Evolutionary conservation across 495 filamentous ascomycete species (phyloP).

Genomic region (Alectoria sarmentosa): DNA sequence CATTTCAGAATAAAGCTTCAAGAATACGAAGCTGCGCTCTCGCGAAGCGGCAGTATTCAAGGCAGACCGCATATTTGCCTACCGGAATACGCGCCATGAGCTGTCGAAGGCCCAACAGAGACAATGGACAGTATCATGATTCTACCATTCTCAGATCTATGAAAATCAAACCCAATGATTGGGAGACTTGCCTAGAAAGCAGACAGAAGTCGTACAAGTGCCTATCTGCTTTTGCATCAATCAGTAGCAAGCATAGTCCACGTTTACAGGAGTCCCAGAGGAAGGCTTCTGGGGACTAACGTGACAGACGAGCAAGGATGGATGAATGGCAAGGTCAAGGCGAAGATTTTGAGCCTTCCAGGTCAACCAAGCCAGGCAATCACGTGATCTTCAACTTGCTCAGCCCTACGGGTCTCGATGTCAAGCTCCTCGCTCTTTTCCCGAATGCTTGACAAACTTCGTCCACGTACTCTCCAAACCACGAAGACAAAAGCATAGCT

Average conservation of each 20-base stretch:
- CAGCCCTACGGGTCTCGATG: not conserved
- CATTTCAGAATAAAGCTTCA: not conserved
- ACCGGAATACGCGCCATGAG: not conserved
- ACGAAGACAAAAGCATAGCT: not conserved
- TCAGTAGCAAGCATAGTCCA: not conserved
- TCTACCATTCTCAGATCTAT: not conserved
- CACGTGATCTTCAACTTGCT: not conserved
- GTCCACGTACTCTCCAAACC: too few species aligned
- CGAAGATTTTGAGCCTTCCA: too few species aligned
- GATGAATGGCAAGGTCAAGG: too few species aligned
- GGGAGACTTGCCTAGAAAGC: not conserved
- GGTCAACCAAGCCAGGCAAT: too few species aligned
- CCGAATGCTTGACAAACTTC: too few species aligned
- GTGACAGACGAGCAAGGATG: too few species aligned
- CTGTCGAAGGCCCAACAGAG: not conserved
- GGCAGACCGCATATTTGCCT: not conserved
- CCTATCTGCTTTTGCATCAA: not conserved
- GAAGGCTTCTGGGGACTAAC: not conserved
- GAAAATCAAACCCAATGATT: not conserved
- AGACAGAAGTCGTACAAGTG: not conserved
- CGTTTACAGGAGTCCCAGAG: too few species aligned
- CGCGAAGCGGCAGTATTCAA: not conserved
- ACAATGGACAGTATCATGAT: not conserved
- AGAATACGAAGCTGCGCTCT: not conserved
- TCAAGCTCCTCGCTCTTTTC: too few species aligned